These are phyloP conservation scores for Cutaneotrichosporon dermatis DNA, from an alignment of 1,284 basidiomycete genomes.

Conservation along the genomic window DNA sequence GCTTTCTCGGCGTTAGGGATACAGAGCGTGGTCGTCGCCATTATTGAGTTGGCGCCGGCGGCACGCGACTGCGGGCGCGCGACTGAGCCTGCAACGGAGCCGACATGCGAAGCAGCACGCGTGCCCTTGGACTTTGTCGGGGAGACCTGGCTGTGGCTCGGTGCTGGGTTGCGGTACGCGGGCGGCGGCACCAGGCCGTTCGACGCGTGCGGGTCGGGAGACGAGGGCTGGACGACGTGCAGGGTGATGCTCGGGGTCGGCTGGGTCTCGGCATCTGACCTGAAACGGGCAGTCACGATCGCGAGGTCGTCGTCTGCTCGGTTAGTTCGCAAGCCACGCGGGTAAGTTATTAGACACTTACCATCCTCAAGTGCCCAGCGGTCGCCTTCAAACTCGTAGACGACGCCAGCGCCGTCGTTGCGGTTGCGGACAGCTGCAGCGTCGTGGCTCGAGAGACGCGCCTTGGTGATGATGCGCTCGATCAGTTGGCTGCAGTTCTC, in stretches of 20 bases:
- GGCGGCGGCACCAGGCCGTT: conserved; percentile 2
- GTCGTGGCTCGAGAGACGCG: conserved; percentile 19
- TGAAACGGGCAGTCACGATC: conserved; percentile 47
- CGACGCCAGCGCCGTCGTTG: conserved; percentile 34
- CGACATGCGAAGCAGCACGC: conserved; percentile 1
- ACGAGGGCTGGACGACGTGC: conserved; percentile 15
- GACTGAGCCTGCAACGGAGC: not conserved
- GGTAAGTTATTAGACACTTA: conserved; percentile 21
- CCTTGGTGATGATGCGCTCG: conserved; percentile 33
- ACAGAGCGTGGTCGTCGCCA: conserved; percentile 11
- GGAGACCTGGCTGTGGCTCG: not conserved
- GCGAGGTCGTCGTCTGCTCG: conserved; percentile 48
- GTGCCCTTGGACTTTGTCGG: not conserved
- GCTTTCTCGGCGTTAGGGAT: conserved; percentile 15
- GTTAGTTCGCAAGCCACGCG: not conserved
- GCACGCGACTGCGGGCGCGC: not conserved
- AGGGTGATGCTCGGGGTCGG: conserved; percentile 27
- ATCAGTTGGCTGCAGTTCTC: conserved; percentile 33
- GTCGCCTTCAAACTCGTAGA: conserved; percentile 46
- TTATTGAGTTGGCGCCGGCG: conserved; percentile 2
- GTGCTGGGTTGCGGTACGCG: not conserved
- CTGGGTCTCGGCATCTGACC: conserved; percentile 20
- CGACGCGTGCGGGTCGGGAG: conserved; percentile 6
- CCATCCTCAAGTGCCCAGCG: conserved; percentile 48
- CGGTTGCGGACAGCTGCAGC: conserved; percentile 20